Percentiles rank a stretch among this genome's conserved stretches.
Evolutionary conservation across 108 stramenopile species (phyloP).

Genomic region (Skeletonema costatum): DNA sequence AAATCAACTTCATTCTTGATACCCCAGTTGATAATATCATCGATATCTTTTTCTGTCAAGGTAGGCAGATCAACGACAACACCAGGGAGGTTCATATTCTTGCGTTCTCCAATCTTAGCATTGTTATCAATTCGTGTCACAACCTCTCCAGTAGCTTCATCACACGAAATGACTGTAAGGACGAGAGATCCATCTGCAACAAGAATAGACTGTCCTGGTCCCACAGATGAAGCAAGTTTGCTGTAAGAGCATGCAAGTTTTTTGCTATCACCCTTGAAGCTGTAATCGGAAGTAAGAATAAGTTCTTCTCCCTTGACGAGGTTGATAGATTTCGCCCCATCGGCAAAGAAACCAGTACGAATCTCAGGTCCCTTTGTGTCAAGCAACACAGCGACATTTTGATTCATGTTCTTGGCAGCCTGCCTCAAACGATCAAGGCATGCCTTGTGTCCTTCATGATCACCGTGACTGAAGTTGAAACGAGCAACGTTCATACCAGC

Average conservation of each 20-base stretch:
- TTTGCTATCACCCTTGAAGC: constrained; percentile 60
- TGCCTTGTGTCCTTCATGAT: constrained; percentile 76
- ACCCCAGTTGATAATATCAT: constrained; percentile 87
- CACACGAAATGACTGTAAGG: constrained; percentile 67
- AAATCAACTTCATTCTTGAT: constrained; percentile 91
- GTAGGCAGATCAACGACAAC: constrained; percentile 86
- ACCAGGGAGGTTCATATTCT: constrained; percentile 94
- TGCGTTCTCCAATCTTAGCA: constrained; percentile 80
- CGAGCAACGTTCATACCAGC: constrained; percentile 91
- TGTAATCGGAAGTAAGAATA: constrained; percentile 77
- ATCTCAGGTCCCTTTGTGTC: constrained; percentile 95
- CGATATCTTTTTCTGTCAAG: constrained; percentile 93
- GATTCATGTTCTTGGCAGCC: constrained; percentile 68
- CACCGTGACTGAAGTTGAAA: constrained; percentile 92
- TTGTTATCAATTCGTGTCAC: constrained; percentile 77
- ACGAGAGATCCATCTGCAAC: constrained; percentile 89
- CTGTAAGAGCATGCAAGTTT: constrained; percentile 84
- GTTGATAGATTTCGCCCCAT: constrained; percentile 68
- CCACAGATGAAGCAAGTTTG: constrained; percentile 65
- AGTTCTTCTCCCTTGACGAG: constrained; percentile 65
- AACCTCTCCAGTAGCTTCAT: constrained; percentile 61
- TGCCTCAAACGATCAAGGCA: constrained; percentile 67
- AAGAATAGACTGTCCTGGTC: constrained; percentile 76
- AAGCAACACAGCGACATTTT: constrained; percentile 72
- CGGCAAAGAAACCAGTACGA: constrained; percentile 87